These are phyloP conservation scores for Tuber melanosporum DNA, from an alignment of 495 filamentous ascomycete genomes.

Conservation along the genomic window DNA sequence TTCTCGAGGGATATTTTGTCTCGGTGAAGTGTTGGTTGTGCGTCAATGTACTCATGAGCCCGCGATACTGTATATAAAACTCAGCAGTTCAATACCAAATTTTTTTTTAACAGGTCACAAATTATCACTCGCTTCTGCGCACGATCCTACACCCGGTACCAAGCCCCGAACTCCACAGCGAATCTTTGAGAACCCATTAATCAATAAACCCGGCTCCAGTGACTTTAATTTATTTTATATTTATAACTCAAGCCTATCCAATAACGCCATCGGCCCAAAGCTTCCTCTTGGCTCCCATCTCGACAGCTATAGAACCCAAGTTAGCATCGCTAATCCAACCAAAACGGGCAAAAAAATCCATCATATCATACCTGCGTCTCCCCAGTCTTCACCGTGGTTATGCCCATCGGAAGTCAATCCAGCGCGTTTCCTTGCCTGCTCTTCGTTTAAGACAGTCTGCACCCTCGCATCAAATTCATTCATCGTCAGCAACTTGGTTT, in stretches of 20 bases:
- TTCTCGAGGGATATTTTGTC: background rate
- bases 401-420: constrained; percentile 61
- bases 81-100: too few relatives aligned
- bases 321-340: constrained; percentile 46
- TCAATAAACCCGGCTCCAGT: background rate
- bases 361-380: constrained; percentile 50
- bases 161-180: background rate
- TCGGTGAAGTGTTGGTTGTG: background rate
- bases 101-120: background rate
- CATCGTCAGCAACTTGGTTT: constrained; percentile 4
- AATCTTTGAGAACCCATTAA: background rate
- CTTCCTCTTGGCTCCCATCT: constrained; percentile 64
- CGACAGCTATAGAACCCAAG: constrained; percentile 52
- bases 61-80: background rate
- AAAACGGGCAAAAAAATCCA: constrained; percentile 23
- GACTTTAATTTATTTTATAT: background rate
- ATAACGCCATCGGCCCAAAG: constrained; percentile 62
- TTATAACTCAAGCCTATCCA: constrained; percentile 30
- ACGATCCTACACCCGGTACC: background rate
- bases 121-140: background rate
- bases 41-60: background rate
- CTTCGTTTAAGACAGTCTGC: constrained; percentile 72
- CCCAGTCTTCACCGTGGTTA: constrained; percentile 88
- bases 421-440: constrained; percentile 81
- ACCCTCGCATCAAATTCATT: background rate